Evolutionary conservation across 371 early-diverging fungal species (phyloP), one percentile per base, ranked within the genome.

Genomic region (Mortierella sp.): DNA sequence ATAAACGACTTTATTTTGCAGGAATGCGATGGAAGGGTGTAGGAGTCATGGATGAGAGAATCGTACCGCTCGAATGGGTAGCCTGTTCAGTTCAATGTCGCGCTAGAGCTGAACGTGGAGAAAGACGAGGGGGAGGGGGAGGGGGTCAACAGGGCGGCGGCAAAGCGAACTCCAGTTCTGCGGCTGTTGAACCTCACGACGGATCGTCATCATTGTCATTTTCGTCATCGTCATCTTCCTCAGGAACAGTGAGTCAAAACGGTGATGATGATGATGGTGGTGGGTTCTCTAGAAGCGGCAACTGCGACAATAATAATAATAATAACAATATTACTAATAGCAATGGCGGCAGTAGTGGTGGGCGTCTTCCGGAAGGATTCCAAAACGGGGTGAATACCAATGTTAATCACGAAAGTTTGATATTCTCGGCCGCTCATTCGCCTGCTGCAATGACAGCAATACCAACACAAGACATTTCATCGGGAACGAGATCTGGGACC

Each of bases 41-140:
- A 22, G 81, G 81, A 4, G 81, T 81, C 14, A 75, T 81, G 76
- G 76, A 75, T 52, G 76, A 81, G 61, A 69, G 72, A 37, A 75
- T 81, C 20, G 81, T 81, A 8, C 81, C 81, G 4, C 28, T 81
- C 37, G 81, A 81, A 47, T 75, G 75, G 73, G 70, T 75, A 14
- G 81, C 81, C 11, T 81, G 81, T 51, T 81, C 81, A 1, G 81
- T 81, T 0, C 76, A 75, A 35, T 81, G 81, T 49, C 68, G 81
- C 2, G 66, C 63, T 11, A 70, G 61, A 26, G 81, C 72, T 0
- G 75, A 75, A 22, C 49, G 39, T 1, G 75, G 66, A 6, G 76
- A 69, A 37, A 69, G 76, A 28, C 64, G 66, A 10, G 62, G 30
- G 4, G 75, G 66, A 10, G 62, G 30, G 4, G 75, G 66, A 35